Evolutionary conservation across 345 rosid species (phyloP).

Genomic region (Raphanus sativus): DNA sequence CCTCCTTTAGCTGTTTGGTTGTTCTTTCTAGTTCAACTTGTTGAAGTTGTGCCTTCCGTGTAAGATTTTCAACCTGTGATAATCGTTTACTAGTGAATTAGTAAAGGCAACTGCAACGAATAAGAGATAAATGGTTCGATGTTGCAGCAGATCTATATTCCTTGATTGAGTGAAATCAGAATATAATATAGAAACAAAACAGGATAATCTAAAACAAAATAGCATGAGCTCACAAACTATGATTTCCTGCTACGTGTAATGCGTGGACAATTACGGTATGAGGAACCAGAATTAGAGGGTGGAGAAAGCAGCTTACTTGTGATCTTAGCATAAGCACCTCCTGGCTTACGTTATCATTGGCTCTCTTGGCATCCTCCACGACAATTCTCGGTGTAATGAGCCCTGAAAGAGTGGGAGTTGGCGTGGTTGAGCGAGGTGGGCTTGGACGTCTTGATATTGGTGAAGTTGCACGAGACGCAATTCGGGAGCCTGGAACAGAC

Average conservation of each 20-base stretch:
- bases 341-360: constrained; percentile 74
- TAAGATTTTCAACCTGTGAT: constrained; percentile 85
- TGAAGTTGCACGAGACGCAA: constrained; percentile 96
- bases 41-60: constrained; percentile 80
- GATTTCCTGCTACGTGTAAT: constrained; percentile 4
- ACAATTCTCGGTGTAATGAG: constrained; percentile 72
- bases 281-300: not conserved
- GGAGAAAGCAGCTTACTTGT: constrained; percentile 55
- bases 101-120: not conserved
- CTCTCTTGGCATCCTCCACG: constrained; percentile 74
- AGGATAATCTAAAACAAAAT: not conserved
- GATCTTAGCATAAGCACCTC: constrained; percentile 84
- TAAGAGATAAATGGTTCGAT: not conserved
- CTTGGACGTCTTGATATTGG: constrained; percentile 94
- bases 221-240: constrained; percentile 8
- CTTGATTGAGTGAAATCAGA: not conserved
- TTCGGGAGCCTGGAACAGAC: constrained; percentile 99
- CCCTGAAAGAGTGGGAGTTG: constrained; percentile 94
- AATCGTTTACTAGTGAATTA: constrained; percentile 2
- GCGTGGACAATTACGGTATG: not conserved
- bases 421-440: constrained; percentile 99
- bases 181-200: not conserved
- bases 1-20: constrained; percentile 86
- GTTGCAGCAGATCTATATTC: not conserved
- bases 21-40: constrained; percentile 89